A percentile compares a stretch with the other conserved stretches of the same genome.
Conservation (phyloP, 176 grass and related monocot genomes). For the Zoysia pacifica region DNA sequence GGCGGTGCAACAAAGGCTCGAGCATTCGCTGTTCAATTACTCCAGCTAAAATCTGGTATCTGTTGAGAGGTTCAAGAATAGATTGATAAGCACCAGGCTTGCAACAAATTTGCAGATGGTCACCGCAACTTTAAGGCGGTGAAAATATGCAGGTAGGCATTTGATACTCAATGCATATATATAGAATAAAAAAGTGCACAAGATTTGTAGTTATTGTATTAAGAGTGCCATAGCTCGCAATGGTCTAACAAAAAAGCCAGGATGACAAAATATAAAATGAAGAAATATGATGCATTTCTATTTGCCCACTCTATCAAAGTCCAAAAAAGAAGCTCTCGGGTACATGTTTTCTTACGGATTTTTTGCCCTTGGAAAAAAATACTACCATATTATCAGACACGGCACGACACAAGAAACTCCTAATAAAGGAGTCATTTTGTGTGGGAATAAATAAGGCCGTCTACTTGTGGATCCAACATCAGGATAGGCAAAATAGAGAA, state of each 20-base stretch:
- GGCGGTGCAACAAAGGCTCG: constrained; percentile 81
- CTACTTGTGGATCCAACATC: background rate
- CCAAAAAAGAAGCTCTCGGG: background rate
- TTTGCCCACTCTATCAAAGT: background rate
- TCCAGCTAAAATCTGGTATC: constrained; percentile 86
- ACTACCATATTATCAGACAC: background rate
- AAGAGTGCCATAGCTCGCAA: background rate
- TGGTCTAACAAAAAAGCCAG: background rate
- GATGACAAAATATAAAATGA: background rate
- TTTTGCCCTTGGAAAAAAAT: background rate
- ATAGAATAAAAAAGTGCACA: constrained; percentile 14
- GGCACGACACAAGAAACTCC: background rate
- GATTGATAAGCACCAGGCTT: background rate
- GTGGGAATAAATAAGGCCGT: background rate
- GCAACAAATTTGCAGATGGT: background rate
- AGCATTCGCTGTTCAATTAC: constrained; percentile 95
- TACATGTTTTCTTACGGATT: background rate
- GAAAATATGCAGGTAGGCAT: background rate
- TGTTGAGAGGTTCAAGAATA: constrained; percentile 51
- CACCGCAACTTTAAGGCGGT: background rate
- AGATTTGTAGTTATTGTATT: background rate
- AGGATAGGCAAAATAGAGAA: background rate
- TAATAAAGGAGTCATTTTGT: background rate
- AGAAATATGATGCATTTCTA: constrained; percentile 9
- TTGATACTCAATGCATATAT: background rate